Base-by-base conservation (phyloP, 2,329 filamentous ascomycete genomes). In the Ilyonectria mors-panacis region DNA sequence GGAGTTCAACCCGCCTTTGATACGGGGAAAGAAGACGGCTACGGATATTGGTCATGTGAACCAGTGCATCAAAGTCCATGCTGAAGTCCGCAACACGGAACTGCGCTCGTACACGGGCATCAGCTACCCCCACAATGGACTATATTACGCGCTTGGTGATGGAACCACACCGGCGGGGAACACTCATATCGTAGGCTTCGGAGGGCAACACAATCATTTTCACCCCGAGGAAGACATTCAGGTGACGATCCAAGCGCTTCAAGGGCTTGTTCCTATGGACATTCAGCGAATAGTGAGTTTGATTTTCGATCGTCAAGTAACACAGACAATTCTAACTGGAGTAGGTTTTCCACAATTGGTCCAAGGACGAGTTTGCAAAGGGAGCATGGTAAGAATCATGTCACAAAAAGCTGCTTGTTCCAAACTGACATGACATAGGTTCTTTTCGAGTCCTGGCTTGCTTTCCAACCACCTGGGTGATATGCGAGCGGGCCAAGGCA, bases 261-360 rank as follows among this genome's bases (percentile, higher is more conserved):
- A 79, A 15, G 76, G 77, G 2, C 70, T 81, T 72, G 73, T 78
- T n/a, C 74, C 76, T 0, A 78, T 79, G 76, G 62, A 78, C 3
- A 70, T 78, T n/a, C 63, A 77, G 9, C 59, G 77, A 15, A 56
- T 78, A 23, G 77, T 78, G 26, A 67, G 75, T 66, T 9, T 0
- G 37, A 2, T 8, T 8, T 2, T 8, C 2, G 5, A 17, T 15
- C 15, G n/a, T 13, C 4, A 0, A 2, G 6, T 12, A n/a, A 3
- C 2, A 1, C 3, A 10, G 3, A 0, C 2, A 3, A 13, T 35
- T 13, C n/a, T 59, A 28, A 44, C 51, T 8, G 59, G 35, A 60
- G 35, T n/a, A 74, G 77, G 81, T 85, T 0, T 86, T 85, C 45
- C 84, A 86, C 53, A 85, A 86, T 62, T 86, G 84, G 85, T 79